Evolutionary conservation across 2,329 filamentous ascomycete species (phyloP).

Genomic region (Drechslera avenae): DNA sequence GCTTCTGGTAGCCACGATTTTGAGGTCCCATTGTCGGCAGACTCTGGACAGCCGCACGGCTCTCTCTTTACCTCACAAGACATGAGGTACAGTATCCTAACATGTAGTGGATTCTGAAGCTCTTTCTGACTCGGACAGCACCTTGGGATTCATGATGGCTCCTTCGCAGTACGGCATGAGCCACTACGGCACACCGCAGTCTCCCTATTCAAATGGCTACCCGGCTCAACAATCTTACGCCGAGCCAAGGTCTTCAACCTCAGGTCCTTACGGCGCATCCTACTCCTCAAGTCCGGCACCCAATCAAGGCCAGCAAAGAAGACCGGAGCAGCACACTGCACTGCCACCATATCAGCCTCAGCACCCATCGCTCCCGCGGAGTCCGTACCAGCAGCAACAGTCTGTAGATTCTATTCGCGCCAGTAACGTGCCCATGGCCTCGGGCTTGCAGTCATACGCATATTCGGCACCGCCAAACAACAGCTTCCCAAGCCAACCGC

Average conservation of each 20-base stretch:
- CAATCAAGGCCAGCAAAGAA: constrained; percentile 31
- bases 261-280: constrained; percentile 35
- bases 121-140: constrained; percentile 36
- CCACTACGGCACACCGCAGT: constrained; percentile 41
- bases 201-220: constrained; percentile 42
- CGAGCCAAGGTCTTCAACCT: constrained; percentile 34
- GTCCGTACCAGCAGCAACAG: constrained; percentile 44
- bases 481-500: constrained; percentile 33
- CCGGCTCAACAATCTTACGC: constrained; percentile 38
- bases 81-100: constrained; percentile 43
- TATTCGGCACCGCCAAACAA: constrained; percentile 42
- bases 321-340: constrained; percentile 35
- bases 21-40: constrained; percentile 24
- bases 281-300: constrained; percentile 36
- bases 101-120: neutral
- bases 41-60: constrained; percentile 29
- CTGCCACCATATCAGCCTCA: constrained; percentile 42
- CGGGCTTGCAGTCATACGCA: constrained; percentile 35
- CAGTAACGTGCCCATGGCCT: constrained; percentile 34
- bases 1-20: constrained; percentile 30
- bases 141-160: constrained; percentile 49
- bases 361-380: constrained; percentile 33
- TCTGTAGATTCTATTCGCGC: constrained; percentile 36
- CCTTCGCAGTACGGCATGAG: constrained; percentile 48
- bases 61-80: constrained; percentile 39